These are phyloP conservation scores for Ulota crispa DNA, from an alignment of 225 moss, liverwort and hornwort genomes.

Conservation along the genomic window DNA sequence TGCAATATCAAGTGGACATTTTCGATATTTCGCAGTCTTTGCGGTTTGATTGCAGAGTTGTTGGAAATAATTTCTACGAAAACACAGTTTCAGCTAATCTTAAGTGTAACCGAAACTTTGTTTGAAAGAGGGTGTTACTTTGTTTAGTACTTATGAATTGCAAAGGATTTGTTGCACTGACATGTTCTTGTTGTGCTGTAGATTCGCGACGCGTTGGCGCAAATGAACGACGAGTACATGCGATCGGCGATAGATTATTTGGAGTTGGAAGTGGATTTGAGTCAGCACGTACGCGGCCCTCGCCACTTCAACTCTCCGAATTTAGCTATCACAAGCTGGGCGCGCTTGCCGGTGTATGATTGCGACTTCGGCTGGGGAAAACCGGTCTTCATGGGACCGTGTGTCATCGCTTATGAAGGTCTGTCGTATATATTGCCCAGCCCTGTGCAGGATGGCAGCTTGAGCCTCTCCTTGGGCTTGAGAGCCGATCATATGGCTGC, in stretches of 20 bases:
- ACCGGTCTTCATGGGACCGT: slow-evolving; percentile 88
- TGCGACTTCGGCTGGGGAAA: slow-evolving; percentile 88
- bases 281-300: slow-evolving; percentile 61
- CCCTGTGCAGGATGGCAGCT: slow-evolving; percentile 64
- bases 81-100: no score
- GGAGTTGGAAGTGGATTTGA: slow-evolving; percentile 64
- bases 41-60: no score
- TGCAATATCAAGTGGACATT: not conserved
- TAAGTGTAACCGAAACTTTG: no score
- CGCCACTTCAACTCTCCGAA: slow-evolving; percentile 76
- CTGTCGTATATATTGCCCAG: slow-evolving; percentile 65
- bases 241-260: slow-evolving; percentile 77
- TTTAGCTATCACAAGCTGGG: slow-evolving; percentile 87
- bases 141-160: no score
- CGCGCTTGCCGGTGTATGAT: slow-evolving; percentile 78
- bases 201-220: slow-evolving; percentile 61
- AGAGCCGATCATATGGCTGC: slow-evolving; percentile 71
- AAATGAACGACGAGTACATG: slow-evolving; percentile 73
- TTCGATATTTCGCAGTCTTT: not conserved
- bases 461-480: slow-evolving; percentile 66
- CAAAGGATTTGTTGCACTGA: not conserved
- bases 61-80: no score
- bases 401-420: slow-evolving; percentile 71
- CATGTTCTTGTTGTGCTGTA: not conserved
- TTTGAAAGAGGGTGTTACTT: no score